Evolutionary conservation across 208 protist species (phyloP).

Genomic region (Leishmania amazonensis): DNA sequence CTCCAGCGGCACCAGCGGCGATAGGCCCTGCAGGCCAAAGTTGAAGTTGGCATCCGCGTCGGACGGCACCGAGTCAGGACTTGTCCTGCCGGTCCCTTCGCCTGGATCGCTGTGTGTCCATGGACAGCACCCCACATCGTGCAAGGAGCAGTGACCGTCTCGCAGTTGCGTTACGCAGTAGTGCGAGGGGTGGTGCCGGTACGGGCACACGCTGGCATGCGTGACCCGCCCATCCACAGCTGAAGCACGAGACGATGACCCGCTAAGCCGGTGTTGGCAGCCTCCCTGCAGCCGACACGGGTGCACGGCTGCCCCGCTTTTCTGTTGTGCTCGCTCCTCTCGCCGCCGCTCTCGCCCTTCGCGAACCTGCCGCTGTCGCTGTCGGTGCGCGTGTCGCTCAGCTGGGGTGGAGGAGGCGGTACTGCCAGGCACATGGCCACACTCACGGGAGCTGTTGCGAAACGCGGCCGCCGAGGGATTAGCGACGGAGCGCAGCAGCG

Average conservation of each 20-base stretch:
- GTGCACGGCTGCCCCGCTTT: conserved; percentile 30
- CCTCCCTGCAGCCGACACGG: conserved; percentile 58
- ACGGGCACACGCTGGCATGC: conserved; percentile 22
- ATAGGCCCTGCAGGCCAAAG: neutral
- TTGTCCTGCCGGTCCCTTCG: neutral
- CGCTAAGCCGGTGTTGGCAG: conserved; percentile 17
- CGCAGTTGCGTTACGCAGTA: conserved; percentile 44
- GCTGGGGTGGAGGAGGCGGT: conserved; percentile 6
- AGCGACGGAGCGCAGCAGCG: neutral
- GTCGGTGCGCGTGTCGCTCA: conserved; percentile 18
- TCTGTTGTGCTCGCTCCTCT: conserved; percentile 12
- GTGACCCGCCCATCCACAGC: neutral
- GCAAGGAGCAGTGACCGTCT: conserved; percentile 38
- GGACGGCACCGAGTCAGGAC: neutral
- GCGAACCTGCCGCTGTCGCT: conserved; percentile 19
- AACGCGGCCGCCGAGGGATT: neutral
- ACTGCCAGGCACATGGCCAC: neutral
- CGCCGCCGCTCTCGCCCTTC: conserved; percentile 30
- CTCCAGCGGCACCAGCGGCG: conserved; percentile 4
- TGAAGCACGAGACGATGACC: neutral
- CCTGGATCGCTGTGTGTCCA: conserved; percentile 46
- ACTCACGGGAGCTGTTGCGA: neutral
- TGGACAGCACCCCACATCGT: conserved; percentile 45
- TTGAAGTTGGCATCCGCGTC: neutral
- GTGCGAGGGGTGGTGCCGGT: conserved; percentile 35